Percentiles rank a stretch among this genome's conserved stretches.
Evolutionary conservation across 108 stramenopile genomes (phyloP).

Genomic region (Schizochytrium sp.): DNA sequence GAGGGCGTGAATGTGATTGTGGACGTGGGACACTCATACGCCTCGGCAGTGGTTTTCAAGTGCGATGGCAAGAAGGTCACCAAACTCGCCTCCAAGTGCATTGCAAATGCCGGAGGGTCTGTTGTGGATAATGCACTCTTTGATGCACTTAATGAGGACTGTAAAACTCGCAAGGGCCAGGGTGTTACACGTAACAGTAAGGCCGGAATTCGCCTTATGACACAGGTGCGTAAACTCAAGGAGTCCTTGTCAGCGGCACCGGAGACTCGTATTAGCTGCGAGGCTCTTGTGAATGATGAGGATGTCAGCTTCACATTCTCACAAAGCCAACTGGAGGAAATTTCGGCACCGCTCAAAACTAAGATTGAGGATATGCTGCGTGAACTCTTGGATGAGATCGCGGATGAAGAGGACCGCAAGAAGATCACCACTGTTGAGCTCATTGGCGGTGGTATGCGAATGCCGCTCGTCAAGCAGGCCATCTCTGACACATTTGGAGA

Average conservation of each 20-base stretch:
- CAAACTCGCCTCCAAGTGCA: slow-evolving; percentile 15
- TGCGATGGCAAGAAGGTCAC: slow-evolving; percentile 44
- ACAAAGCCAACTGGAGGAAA: slow-evolving; percentile 27
- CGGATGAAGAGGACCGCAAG: not conserved
- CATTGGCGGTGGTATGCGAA: slow-evolving; percentile 62
- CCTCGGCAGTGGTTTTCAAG: slow-evolving; percentile 14
- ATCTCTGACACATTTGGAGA: slow-evolving; percentile 51
- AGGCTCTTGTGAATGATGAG: slow-evolving; percentile 57
- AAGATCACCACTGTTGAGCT: slow-evolving; percentile 41
- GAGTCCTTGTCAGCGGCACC: slow-evolving; percentile 37
- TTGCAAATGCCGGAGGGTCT: not conserved
- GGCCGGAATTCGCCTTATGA: slow-evolving; percentile 48
- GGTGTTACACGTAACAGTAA: not conserved
- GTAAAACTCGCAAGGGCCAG: slow-evolving; percentile 48
- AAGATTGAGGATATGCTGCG: not conserved
- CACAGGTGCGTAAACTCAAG: slow-evolving; percentile 53
- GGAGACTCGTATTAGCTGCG: slow-evolving; percentile 4
- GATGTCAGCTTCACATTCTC: slow-evolving; percentile 24
- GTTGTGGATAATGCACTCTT: slow-evolving; percentile 39
- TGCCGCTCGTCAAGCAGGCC: slow-evolving; percentile 59
- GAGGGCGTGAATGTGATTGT: slow-evolving; percentile 19
- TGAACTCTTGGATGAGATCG: not conserved
- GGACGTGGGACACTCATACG: slow-evolving; percentile 44
- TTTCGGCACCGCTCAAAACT: not conserved
- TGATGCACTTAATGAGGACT: slow-evolving; percentile 36